A percentile compares a stretch with the other conserved stretches of the same genome.
phyloP scores from a whole-genome alignment of 1,284 basidiomycete genomes.

The Ustilago xerochloae region DNA sequence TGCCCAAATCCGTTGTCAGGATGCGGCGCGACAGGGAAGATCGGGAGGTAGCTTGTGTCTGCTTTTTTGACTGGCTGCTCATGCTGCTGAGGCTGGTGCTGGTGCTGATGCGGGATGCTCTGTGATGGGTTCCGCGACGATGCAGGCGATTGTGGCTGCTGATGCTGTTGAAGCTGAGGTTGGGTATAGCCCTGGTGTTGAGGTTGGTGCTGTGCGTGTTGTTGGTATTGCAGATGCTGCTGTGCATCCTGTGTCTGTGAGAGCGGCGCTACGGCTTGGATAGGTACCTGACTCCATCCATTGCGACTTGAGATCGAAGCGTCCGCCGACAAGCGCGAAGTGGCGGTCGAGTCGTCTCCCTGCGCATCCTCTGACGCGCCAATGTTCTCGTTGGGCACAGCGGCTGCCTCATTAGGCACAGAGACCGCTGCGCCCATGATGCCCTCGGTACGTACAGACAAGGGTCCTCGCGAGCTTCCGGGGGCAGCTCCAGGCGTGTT shows the following conservation, averaged over 20 bases:
- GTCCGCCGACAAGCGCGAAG: constrained; percentile 24
- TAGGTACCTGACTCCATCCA: constrained; percentile 29
- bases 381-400: background rate
- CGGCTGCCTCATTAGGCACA: background rate
- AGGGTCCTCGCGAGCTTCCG: constrained; percentile 8
- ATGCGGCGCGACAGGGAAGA: constrained; percentile 50
- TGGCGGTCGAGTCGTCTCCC: constrained; percentile 19
- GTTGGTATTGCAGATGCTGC: background rate
- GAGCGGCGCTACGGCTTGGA: constrained; percentile 19
- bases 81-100: constrained; percentile 13
- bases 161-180: background rate
- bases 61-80: constrained; percentile 4
- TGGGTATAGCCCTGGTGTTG: constrained; percentile 10
- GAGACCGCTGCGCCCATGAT: constrained; percentile 7
- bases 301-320: constrained; percentile 28
- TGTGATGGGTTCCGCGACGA: background rate
- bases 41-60: constrained; percentile 35
- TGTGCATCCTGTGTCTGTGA: constrained; percentile 11
- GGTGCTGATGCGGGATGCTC: constrained; percentile 2
- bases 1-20: constrained; percentile 41
- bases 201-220: background rate
- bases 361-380: constrained; percentile 1
- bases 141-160: constrained; percentile 6
- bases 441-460: constrained; percentile 30
- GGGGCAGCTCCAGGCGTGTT: background rate